These are phyloP conservation scores for Lactifluus piperatus DNA, from an alignment of 768 basidiomycete species.

Conservation along the genomic window DNA sequence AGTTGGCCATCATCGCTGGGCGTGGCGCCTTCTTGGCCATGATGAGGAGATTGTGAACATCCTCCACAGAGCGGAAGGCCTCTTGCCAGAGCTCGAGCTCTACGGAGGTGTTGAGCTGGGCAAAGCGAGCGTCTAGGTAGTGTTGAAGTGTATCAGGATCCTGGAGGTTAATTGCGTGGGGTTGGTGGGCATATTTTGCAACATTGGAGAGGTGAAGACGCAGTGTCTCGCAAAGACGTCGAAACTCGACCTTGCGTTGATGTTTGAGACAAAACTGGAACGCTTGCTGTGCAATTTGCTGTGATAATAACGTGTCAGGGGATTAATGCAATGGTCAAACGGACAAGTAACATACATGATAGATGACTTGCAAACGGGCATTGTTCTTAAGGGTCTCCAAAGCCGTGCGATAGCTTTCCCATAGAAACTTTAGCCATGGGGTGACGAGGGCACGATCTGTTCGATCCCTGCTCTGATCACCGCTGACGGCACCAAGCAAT, in stretches of 20 bases:
- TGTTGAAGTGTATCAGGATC: slow-evolving; percentile 93
- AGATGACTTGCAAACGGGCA: slow-evolving; percentile 82
- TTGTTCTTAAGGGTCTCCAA: slow-evolving; percentile 96
- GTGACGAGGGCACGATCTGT: slow-evolving; percentile 93
- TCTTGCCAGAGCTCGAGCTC: slow-evolving; percentile 99
- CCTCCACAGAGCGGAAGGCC: slow-evolving; percentile 96
- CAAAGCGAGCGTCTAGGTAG: slow-evolving; percentile 94
- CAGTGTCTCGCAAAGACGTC: slow-evolving; percentile 91
- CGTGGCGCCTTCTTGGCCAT: slow-evolving; percentile 90
- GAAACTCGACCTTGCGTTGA: slow-evolving; percentile 93
- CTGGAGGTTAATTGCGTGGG: slow-evolving; percentile 90
- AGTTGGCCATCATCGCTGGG: slow-evolving; percentile 96
- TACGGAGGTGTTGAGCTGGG: slow-evolving; percentile 92
- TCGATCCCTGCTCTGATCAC: slow-evolving; percentile 86
- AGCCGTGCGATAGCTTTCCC: slow-evolving; percentile 95
- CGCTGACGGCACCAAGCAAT: slow-evolving; percentile 80
- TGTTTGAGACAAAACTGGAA: slow-evolving; percentile 95
- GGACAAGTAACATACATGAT: slow-evolving; percentile 57
- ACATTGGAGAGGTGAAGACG: slow-evolving; percentile 92
- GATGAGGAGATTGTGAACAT: slow-evolving; percentile 91
- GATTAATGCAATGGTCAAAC: background rate
- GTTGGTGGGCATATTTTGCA: slow-evolving; percentile 90
- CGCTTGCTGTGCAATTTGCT: slow-evolving; percentile 95
- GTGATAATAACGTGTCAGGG: background rate
- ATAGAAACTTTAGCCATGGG: slow-evolving; percentile 97